Percentiles rank a stretch among this genome's conserved stretches.
These are phyloP conservation scores for Fusarium haematococcum DNA, from an alignment of 2,329 filamentous ascomycete genomes.

Conservation along the genomic window DNA sequence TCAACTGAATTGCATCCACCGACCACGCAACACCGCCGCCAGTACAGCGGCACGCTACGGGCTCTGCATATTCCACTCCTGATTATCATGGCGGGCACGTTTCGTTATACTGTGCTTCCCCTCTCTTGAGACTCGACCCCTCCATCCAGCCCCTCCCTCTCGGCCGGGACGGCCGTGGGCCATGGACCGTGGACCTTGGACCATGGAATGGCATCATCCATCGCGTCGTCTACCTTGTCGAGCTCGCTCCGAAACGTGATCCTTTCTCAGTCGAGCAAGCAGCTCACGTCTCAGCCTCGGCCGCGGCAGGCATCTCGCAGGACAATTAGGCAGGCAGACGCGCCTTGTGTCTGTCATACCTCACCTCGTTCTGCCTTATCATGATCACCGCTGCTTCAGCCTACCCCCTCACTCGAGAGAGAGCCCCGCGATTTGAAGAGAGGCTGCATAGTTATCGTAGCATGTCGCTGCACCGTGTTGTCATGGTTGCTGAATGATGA, in stretches of 20 bases:
- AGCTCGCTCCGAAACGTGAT: constrained; percentile 16
- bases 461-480: constrained; percentile 20
- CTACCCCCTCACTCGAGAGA: constrained; percentile 6
- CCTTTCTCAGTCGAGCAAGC: constrained; percentile 10
- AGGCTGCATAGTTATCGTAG: neutral
- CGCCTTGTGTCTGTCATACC: neutral
- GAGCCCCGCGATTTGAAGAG: constrained; percentile 4
- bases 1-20: constrained; percentile 2
- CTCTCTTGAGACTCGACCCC: constrained; percentile 3
- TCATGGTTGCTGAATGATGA: constrained; percentile 26
- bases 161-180: constrained; percentile 2
- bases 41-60: constrained; percentile 34
- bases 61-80: constrained; percentile 5
- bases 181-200: neutral
- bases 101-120: constrained; percentile 1
- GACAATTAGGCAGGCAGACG: neutral
- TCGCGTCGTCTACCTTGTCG: constrained; percentile 33
- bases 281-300: constrained; percentile 29
- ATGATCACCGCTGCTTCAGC: constrained; percentile 9
- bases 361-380: constrained; percentile 22
- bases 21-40: constrained; percentile 26
- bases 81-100: constrained; percentile 32
- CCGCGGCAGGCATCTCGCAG: constrained; percentile 34
- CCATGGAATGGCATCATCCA: constrained; percentile 22
- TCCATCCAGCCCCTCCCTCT: constrained; percentile 12